These are phyloP conservation scores for Hypoxylon crocopeplum DNA, from an alignment of 495 filamentous ascomycete species.

Conservation along the genomic window DNA sequence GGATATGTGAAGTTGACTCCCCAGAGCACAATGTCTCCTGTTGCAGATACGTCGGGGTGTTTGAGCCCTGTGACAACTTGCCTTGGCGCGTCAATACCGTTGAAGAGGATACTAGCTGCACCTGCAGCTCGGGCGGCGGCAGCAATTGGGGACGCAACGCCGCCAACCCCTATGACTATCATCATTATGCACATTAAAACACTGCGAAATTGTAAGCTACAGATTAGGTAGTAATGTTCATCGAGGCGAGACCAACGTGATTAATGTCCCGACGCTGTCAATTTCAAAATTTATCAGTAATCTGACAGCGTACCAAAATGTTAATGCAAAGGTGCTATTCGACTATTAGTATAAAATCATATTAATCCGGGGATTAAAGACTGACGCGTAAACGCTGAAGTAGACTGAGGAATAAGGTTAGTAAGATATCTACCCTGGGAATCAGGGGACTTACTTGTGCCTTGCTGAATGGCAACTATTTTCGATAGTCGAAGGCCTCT, in stretches of 20 bases:
- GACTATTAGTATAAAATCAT: constrained; percentile 6
- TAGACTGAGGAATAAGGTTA: constrained; percentile 40
- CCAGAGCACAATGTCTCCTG: constrained; percentile 62
- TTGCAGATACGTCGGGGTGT: constrained; percentile 52
- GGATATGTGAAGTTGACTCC: constrained; percentile 72
- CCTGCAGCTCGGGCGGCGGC: constrained; percentile 59
- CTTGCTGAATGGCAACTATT: constrained; percentile 53
- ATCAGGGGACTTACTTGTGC: constrained; percentile 43
- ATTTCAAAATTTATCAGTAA: constrained; percentile 42
- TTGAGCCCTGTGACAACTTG: constrained; percentile 55
- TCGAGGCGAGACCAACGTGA: constrained; percentile 53
- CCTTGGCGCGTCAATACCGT: constrained; percentile 60
- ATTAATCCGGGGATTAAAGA: constrained; percentile 7
- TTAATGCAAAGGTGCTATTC: constrained; percentile 52
- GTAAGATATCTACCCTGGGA: neutral
- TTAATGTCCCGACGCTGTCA: constrained; percentile 51
- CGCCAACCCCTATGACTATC: constrained; percentile 57
- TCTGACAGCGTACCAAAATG: constrained; percentile 54
- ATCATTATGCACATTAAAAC: constrained; percentile 66
- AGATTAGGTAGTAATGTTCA: neutral
- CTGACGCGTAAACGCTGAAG: constrained; percentile 53
- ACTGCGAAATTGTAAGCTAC: constrained; percentile 43
- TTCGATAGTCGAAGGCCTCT: constrained; percentile 61
- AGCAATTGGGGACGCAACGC: constrained; percentile 58
- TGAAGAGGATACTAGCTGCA: constrained; percentile 62